phyloP scores from a whole-genome alignment of 2,329 filamentous ascomycete species.

The Erysiphe neolycopersici region DNA sequence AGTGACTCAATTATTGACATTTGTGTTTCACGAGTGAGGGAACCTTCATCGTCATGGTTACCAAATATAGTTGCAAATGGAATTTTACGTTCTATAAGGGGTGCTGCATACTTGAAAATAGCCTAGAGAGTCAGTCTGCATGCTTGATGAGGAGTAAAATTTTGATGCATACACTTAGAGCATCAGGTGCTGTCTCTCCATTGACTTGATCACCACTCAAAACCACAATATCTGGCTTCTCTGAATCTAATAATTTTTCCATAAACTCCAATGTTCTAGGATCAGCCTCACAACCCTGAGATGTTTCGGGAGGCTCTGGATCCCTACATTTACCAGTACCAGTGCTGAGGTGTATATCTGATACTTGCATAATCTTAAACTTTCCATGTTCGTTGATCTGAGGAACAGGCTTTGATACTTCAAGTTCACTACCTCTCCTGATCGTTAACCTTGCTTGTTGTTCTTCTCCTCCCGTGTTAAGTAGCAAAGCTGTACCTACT shows the following conservation, averaged over 20 bases:
- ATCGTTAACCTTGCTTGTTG: constrained; percentile 54
- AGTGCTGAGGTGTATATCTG: constrained; percentile 85
- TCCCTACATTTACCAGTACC: constrained; percentile 69
- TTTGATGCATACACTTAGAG: constrained; percentile 38
- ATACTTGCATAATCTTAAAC: constrained; percentile 92
- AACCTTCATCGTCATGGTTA: constrained; percentile 78
- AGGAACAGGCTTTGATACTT: constrained; percentile 40
- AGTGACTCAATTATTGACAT: constrained; percentile 72
- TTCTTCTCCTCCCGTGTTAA: constrained; percentile 33
- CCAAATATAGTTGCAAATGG: constrained; percentile 89
- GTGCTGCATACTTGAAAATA: constrained; percentile 73
- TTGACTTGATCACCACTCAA: constrained; percentile 90
- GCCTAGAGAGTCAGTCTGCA: constrained; percentile 42
- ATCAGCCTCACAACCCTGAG: constrained; percentile 66
- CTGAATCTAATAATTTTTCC: constrained; percentile 57
- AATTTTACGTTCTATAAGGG: constrained; percentile 65
- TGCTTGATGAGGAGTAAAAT: constrained; percentile 5
- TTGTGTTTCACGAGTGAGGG: constrained; percentile 46
- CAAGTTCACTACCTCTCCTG: constrained; percentile 39
- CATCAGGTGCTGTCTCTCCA: constrained; percentile 73
- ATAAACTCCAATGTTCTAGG: constrained; percentile 79
- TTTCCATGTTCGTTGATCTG: constrained; percentile 69
- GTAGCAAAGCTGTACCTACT: constrained; percentile 42
- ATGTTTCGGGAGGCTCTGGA: constrained; percentile 32
- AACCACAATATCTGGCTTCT: constrained; percentile 80